Evolutionary conservation across 139 green algal species (phyloP).

Genomic region (Gonium pectorale): DNA sequence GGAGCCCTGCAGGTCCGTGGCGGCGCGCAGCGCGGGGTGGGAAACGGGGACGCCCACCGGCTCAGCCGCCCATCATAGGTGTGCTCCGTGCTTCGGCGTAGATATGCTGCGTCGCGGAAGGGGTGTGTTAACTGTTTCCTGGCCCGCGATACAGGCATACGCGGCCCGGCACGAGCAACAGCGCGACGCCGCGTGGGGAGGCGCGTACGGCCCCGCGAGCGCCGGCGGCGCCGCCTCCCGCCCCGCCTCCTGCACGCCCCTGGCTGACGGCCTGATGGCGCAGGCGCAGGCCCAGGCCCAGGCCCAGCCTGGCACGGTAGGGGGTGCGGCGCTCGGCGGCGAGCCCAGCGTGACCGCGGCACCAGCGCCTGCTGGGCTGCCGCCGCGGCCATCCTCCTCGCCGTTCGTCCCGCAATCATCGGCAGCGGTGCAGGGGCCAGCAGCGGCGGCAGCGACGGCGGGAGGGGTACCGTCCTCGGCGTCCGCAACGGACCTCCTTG

Average conservation of each 20-base stretch:
- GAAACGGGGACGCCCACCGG: not conserved
- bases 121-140: no score
- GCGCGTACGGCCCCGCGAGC: not conserved
- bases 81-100: no score
- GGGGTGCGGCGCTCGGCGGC: no score
- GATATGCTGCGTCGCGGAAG: no score
- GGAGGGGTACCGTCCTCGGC: not conserved
- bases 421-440: not conserved
- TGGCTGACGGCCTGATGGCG: conserved; percentile 3
- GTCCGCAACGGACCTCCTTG: not conserved
- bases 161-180: not conserved
- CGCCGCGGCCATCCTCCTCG: no score
- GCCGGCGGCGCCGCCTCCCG: not conserved
- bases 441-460: not conserved
- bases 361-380: no score
- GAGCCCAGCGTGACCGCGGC: no score
- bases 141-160: conserved; percentile 11
- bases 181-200: not conserved
- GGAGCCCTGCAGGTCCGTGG: conserved; percentile 41
- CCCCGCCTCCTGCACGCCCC: not conserved
- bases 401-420: no score
- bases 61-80: no score
- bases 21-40: no score
- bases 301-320: no score
- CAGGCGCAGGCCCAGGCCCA: no score